phyloP scores from a whole-genome alignment of 2,329 filamentous ascomycete genomes.

The Clarireedia homoeocarpa region DNA sequence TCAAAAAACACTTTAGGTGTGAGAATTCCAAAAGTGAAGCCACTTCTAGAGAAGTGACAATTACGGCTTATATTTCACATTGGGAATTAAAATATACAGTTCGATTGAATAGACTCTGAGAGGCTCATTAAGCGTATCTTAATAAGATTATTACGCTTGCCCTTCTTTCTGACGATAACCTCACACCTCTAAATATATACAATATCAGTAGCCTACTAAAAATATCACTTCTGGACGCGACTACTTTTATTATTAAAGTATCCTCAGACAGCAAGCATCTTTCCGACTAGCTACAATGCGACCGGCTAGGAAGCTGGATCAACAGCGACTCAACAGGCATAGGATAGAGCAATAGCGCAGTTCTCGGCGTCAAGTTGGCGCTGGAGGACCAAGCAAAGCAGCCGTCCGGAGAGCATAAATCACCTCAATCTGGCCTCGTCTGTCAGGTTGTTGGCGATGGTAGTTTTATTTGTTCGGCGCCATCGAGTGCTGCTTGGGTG shows the following conservation, averaged over 20 bases:
- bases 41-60: too few species aligned
- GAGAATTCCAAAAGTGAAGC: too few species aligned
- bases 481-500: slow-evolving; percentile 59
- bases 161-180: slow-evolving; percentile 13
- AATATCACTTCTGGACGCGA: slow-evolving; percentile 44
- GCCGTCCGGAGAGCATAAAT: slow-evolving; percentile 29
- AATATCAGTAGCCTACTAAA: slow-evolving; percentile 39
- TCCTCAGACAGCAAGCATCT: slow-evolving; percentile 61
- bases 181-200: slow-evolving; percentile 32
- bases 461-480: slow-evolving; percentile 55
- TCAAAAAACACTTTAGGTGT: slow-evolving; percentile 31
- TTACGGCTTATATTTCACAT: too few species aligned
- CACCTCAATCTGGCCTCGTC: slow-evolving; percentile 31
- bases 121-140: slow-evolving; percentile 50
- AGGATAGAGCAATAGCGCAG: slow-evolving; percentile 67
- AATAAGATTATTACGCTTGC: slow-evolving; percentile 42
- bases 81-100: slow-evolving; percentile 27
- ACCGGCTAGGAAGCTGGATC: slow-evolving; percentile 61
- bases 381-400: slow-evolving; percentile 39
- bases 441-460: slow-evolving; percentile 58
- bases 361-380: slow-evolving; percentile 66
- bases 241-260: slow-evolving; percentile 66
- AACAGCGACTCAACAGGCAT: slow-evolving; percentile 72
- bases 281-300: slow-evolving; percentile 59
- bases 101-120: slow-evolving; percentile 46